A percentile compares a stretch with the other conserved stretches of the same genome.
Conservation (phyloP, 129 eudicot genomes). For the Tanacetum coccineum region DNA sequence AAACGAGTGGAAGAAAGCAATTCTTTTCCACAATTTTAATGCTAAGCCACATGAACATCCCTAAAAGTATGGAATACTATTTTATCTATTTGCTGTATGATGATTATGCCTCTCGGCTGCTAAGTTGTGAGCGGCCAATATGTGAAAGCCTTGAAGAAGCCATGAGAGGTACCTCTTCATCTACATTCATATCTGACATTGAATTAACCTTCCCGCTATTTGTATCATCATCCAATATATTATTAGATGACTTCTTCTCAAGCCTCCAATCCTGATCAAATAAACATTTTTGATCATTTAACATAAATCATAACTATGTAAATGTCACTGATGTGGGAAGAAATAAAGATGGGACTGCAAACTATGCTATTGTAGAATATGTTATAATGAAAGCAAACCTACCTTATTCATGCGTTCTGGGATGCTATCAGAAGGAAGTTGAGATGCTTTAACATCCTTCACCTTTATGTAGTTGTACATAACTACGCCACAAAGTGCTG, state of each 20-base stretch:
- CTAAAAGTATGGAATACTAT: slow-evolving; percentile 28
- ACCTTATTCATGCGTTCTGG: slow-evolving; percentile 77
- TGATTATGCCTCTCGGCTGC: slow-evolving; percentile 41
- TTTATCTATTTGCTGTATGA: slow-evolving; percentile 22
- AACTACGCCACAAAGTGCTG: slow-evolving; percentile 93
- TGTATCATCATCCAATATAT: slow-evolving; percentile 32
- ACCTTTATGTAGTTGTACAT: slow-evolving; percentile 94
- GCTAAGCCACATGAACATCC: slow-evolving; percentile 28
- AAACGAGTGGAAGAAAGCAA: slow-evolving; percentile 6
- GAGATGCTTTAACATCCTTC: slow-evolving; percentile 72
- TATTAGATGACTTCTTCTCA: slow-evolving; percentile 72
- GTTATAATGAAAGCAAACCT: slow-evolving; percentile 12
- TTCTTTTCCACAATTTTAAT: slow-evolving; percentile 11
- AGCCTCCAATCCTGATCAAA: slow-evolving; percentile 59
- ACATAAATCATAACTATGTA: not conserved
- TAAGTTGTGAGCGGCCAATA: slow-evolving; percentile 54
- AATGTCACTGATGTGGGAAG: not conserved
- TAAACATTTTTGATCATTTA: not conserved
- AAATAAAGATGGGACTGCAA: not conserved
- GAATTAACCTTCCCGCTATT: slow-evolving; percentile 40
- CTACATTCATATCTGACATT: slow-evolving; percentile 36
- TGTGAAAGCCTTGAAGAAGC: slow-evolving; percentile 57
- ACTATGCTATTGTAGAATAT: not conserved
- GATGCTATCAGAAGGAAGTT: slow-evolving; percentile 51
- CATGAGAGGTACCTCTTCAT: slow-evolving; percentile 57